Conservation (phyloP, 116 monocot genomes). For the Dioscorea cayenensis region DNA sequence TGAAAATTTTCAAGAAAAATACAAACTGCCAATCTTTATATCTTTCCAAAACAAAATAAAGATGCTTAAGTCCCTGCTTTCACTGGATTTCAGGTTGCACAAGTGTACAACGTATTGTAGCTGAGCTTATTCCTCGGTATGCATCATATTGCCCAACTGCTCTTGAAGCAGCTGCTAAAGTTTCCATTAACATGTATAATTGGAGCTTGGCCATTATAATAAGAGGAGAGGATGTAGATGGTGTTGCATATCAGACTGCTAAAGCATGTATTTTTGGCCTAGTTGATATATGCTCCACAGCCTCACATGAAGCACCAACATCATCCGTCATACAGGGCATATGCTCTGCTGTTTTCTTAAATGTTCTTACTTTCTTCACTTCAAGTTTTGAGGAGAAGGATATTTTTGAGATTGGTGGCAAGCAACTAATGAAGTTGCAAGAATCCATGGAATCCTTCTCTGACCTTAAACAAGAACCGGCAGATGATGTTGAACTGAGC, state of each 20-base stretch:
- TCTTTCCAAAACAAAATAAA: not conserved
- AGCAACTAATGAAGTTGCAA: conserved; percentile 45
- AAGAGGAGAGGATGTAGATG: conserved; percentile 75
- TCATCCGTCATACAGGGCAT: conserved; percentile 78
- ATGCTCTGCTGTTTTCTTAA: conserved; percentile 69
- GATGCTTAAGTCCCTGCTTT: not conserved
- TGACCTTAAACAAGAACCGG: conserved; percentile 51
- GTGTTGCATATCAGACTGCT: conserved; percentile 76
- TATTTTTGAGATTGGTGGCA: conserved; percentile 44
- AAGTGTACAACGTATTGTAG: conserved; percentile 80
- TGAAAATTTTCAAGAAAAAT: not conserved
- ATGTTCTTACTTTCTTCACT: conserved; percentile 66
- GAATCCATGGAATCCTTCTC: conserved; percentile 52
- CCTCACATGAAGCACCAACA: conserved; percentile 67
- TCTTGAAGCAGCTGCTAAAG: conserved; percentile 78
- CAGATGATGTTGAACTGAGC: conserved; percentile 24
- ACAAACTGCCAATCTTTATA: not conserved
- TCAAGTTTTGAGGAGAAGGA: conserved; percentile 65
- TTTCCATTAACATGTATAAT: conserved; percentile 87
- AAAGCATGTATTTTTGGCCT: conserved; percentile 86
- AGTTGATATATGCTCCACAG: conserved; percentile 75
- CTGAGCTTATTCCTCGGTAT: conserved; percentile 87
- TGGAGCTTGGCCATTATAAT: conserved; percentile 67
- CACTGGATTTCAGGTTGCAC: conserved; percentile 53
- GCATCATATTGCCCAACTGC: conserved; percentile 85